Percentiles rank a stretch among this genome's conserved stretches.
Evolutionary conservation across 257 asterid species (phyloP).

Genomic region (Jaltomata sinuosa): DNA sequence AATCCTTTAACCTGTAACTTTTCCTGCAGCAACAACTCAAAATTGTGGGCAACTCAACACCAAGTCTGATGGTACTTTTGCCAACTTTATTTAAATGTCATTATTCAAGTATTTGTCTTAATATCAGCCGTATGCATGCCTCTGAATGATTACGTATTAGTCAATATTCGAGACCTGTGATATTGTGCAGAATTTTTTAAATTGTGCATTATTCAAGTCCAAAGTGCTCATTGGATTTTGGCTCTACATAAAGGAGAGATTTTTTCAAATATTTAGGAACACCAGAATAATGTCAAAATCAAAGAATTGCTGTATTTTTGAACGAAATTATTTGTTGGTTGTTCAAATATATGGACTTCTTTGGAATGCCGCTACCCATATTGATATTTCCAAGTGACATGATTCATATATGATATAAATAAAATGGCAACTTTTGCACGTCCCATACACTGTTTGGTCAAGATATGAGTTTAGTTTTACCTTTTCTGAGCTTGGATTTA

Average conservation of each 20-base stretch:
- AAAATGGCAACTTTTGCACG: neutral
- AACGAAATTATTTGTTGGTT: neutral
- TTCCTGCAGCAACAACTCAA: conserved; percentile 7
- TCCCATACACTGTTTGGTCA: neutral
- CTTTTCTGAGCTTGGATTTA: neutral
- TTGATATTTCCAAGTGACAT: neutral
- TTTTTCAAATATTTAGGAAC: neutral
- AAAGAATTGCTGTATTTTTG: neutral
- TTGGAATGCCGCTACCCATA: neutral
- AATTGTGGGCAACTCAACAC: neutral
- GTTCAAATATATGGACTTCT: neutral
- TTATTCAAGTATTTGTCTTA: neutral
- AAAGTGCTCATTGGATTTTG: neutral
- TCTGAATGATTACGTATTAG: too few species aligned
- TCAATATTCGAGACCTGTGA: too few species aligned
- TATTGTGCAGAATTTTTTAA: neutral
- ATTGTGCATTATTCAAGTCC: neutral
- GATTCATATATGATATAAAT: neutral
- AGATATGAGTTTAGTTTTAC: neutral
- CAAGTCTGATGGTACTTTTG: neutral
- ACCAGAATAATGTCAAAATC: neutral
- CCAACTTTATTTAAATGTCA: neutral
- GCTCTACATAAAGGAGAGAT: neutral
- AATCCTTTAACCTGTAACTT: neutral
- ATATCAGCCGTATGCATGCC: neutral